Evolutionary conservation across 1,284 basidiomycete species (phyloP).

Genomic region (Cutaneotrichosporon sp.): DNA sequence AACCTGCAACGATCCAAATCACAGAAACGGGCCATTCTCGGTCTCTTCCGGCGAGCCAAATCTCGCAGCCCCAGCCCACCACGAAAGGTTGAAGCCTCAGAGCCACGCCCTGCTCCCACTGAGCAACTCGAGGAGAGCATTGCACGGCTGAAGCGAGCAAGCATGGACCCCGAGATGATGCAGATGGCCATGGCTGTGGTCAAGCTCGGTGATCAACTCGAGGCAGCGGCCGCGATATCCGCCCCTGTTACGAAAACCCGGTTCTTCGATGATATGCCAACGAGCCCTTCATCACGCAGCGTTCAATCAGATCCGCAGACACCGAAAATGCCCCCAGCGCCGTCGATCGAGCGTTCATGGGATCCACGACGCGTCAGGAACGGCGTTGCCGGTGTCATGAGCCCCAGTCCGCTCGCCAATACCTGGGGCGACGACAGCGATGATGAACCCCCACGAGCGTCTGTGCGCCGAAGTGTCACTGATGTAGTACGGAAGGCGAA

Average conservation of each 20-base stretch:
- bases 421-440: conserved; percentile 34
- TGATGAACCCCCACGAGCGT: background rate
- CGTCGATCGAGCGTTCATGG: conserved; percentile 5
- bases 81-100: conserved; percentile 15
- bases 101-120: conserved; percentile 18
- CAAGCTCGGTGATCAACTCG: conserved; percentile 16
- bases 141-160: conserved; percentile 38
- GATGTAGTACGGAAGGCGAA: conserved; percentile 4
- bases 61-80: conserved; percentile 44
- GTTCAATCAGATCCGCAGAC: background rate
- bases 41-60: conserved; percentile 40
- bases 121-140: conserved; percentile 43
- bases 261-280: conserved; percentile 29
- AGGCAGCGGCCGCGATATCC: conserved; percentile 16
- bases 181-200: conserved; percentile 16
- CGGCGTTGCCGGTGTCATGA: conserved; percentile 35
- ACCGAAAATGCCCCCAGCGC: background rate
- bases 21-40: conserved; percentile 32
- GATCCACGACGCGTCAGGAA: conserved; percentile 20
- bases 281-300: conserved; percentile 1
- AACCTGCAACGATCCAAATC: conserved; percentile 5
- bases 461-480: conserved; percentile 15
- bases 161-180: conserved; percentile 30
- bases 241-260: conserved; percentile 39
- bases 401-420: conserved; percentile 41